Conservation (phyloP, 371 early-diverging fungal genomes). For the Mycotypha africana region DNA sequence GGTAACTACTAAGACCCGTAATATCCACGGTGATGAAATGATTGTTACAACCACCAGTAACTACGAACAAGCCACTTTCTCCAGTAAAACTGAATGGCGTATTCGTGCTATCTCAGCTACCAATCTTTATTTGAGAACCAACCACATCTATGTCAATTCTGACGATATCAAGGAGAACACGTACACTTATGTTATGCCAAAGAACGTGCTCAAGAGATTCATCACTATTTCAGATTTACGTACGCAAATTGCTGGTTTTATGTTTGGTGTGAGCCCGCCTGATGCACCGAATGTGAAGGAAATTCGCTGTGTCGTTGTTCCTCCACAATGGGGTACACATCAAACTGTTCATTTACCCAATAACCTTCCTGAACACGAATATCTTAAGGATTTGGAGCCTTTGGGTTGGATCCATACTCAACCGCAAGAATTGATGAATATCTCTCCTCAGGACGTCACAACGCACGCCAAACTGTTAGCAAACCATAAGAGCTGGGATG, state of each 20-base stretch:
- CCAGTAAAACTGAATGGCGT: slow-evolving; percentile 99
- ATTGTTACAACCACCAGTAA: slow-evolving; percentile 96
- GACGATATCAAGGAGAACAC: slow-evolving; percentile 90
- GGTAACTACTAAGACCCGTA: slow-evolving; percentile 92
- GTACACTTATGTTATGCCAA: slow-evolving; percentile 94
- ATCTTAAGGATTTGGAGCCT: slow-evolving; percentile 89
- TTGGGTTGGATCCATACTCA: slow-evolving; percentile 98
- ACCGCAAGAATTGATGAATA: slow-evolving; percentile 88
- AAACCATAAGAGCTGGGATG: slow-evolving; percentile 91
- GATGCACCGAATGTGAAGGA: slow-evolving; percentile 96
- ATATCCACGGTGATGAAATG: slow-evolving; percentile 98
- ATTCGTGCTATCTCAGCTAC: slow-evolving; percentile 93
- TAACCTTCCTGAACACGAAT: slow-evolving; percentile 85
- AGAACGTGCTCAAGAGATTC: slow-evolving; percentile 94
- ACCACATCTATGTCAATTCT: slow-evolving; percentile 93
- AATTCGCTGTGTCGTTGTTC: slow-evolving; percentile 90
- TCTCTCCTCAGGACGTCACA: slow-evolving; percentile 89
- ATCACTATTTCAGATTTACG: slow-evolving; percentile 94
- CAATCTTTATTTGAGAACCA: slow-evolving; percentile 90
- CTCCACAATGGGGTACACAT: slow-evolving; percentile 97
- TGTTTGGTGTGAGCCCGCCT: slow-evolving; percentile 92
- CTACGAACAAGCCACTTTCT: slow-evolving; percentile 95
- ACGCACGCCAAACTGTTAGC: slow-evolving; percentile 86
- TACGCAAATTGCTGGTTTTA: slow-evolving; percentile 91
- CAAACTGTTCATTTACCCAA: slow-evolving; percentile 89